phyloP scores from a whole-genome alignment of 352 stramenopile genomes.

The Phytophthora sp. region DNA sequence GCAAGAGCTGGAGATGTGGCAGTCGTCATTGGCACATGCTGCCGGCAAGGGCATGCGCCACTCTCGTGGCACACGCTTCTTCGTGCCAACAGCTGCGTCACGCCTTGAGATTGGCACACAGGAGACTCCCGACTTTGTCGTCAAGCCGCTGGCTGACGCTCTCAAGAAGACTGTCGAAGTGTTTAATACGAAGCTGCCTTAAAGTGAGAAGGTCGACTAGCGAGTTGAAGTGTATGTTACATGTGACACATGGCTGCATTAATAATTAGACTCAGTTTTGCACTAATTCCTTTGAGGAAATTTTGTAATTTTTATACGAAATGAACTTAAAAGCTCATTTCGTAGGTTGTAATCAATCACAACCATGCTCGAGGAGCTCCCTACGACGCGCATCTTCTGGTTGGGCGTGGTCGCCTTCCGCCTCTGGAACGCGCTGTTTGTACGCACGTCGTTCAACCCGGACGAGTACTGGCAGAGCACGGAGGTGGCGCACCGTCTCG shows the following conservation, averaged over 20 bases:
- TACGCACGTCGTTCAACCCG: constrained; percentile 87
- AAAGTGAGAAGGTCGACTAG: constrained; percentile 10
- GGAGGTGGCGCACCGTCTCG: constrained; percentile 85
- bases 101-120: constrained; percentile 79
- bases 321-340: constrained; percentile 12
- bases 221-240: constrained; percentile 17
- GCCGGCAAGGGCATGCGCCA: constrained; percentile 82
- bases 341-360: constrained; percentile 7
- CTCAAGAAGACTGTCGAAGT: constrained; percentile 86
- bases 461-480: constrained; percentile 92
- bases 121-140: constrained; percentile 82
- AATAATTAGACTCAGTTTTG: constrained; percentile 39
- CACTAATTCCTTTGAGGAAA: not conserved
- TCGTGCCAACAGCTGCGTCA: constrained; percentile 82
- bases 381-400: constrained; percentile 56
- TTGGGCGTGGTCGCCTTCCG: constrained; percentile 62
- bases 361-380: constrained; percentile 42
- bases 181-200: constrained; percentile 78
- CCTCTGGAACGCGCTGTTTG: constrained; percentile 82
- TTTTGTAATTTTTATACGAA: constrained; percentile 1
- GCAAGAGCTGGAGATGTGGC: constrained; percentile 90
- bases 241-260: not conserved
- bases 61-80: constrained; percentile 85
- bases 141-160: constrained; percentile 71
- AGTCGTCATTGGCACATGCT: constrained; percentile 83